Percentiles rank a stretch among this genome's conserved stretches.
phyloP scores from a whole-genome alignment of 2,329 filamentous ascomycete genomes.

The Xylaria polymorpha region DNA sequence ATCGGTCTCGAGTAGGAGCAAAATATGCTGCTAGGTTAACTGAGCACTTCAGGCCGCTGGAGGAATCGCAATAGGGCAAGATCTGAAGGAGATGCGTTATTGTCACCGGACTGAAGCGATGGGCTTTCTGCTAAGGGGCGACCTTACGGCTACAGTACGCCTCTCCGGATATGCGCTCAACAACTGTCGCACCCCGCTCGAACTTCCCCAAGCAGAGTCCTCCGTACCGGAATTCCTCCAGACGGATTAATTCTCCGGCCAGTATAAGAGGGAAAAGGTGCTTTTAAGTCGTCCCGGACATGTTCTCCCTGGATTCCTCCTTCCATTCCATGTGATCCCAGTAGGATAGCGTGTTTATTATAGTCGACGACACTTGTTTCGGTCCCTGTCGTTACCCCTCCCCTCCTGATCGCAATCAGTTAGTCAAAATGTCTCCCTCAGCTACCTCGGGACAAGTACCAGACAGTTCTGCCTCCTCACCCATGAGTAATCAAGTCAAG shows the following conservation, averaged over 20 bases:
- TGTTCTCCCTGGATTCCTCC: neutral
- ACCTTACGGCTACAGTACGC: neutral
- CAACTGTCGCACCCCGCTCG: constrained; percentile 3
- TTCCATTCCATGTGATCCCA: constrained; percentile 1
- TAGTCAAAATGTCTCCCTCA: constrained; percentile 49
- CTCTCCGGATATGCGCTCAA: constrained; percentile 25
- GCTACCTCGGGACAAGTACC: constrained; percentile 39
- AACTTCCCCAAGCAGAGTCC: constrained; percentile 36
- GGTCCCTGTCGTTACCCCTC: neutral
- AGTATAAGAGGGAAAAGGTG: constrained; percentile 38
- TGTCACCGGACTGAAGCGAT: neutral
- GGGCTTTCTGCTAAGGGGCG: neutral
- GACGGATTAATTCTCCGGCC: constrained; percentile 9
- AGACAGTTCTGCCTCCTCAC: constrained; percentile 31
- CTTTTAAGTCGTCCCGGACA: neutral
- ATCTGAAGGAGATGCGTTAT: neutral
- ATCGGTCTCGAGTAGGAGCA: neutral
- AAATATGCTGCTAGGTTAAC: neutral
- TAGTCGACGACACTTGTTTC: neutral
- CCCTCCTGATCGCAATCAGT: constrained; percentile 28
- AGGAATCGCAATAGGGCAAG: neutral
- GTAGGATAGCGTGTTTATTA: constrained; percentile 1
- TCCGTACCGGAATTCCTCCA: constrained; percentile 31
- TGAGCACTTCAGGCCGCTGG: neutral
- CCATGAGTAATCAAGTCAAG: constrained; percentile 47